Evolutionary conservation across 768 basidiomycete genomes (phyloP), one percentile per base, ranked within the genome.

Genomic region (Leucosporidium creatinivorum): DNA sequence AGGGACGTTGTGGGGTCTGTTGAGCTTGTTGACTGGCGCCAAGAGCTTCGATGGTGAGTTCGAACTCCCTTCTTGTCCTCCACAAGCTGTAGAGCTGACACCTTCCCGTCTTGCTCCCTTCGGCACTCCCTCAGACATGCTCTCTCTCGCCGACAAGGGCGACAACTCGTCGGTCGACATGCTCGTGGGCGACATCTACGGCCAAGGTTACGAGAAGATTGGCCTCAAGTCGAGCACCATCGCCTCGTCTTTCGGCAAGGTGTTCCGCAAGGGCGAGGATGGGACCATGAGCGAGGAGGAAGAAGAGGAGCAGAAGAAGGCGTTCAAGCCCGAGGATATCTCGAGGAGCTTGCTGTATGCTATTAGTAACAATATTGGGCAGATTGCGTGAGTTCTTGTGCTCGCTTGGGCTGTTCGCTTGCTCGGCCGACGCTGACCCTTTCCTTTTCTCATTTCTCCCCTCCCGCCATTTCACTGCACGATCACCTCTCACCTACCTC

Each of bases 171-270:
- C 83, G 8, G 93, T 98, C 19, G 96, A 99, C 78, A 98, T 98
- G 94, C 86, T 98, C 58, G 93, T 99, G 55, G 94, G 96, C 47
- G 96, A 99, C 80, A 99, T 99, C 73, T 99, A 76, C 62, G 77
- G 96, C n/a, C 88, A 91, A 73, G 96, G 97, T 80, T 97, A 97
- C 80, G 86, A 85, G 78, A 88, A 89, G 69, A 85, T 99, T 47
- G 96, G 96, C 23, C 85, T 99, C 63, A 98, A 98, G 79, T 96
- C 93, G 47, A 93, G 91, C 12, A 96, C 89, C 81, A 99, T 99
- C 76, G 96, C 96, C 17, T 94, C 92, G 70, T 91, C 92, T 28
- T 98, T 99, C 79, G 96, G 96, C 19, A 99, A 98, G 76, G 96
- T 99, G 49, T 98, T 99, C 81, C 88, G 88, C 78, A 91, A 93